Percentiles rank a stretch among this genome's conserved stretches.
phyloP scores from a whole-genome alignment of 164 flowering plant genomes.

The Aristolochia fimbriata region DNA sequence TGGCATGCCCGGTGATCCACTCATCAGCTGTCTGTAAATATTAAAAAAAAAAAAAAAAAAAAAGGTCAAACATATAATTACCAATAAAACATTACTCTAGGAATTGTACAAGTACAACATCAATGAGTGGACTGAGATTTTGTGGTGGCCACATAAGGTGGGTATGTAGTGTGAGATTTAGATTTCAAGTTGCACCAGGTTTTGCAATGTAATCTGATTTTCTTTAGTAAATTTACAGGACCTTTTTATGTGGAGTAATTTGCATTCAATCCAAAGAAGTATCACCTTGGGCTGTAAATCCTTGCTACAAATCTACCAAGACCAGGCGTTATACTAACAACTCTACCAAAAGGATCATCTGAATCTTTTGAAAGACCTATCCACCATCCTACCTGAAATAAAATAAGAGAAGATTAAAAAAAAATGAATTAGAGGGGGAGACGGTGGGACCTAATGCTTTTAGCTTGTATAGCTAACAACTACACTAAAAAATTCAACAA shows the following conservation, averaged over 20 bases:
- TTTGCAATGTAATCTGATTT: too few relatives aligned
- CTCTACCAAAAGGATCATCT: constrained; percentile 76
- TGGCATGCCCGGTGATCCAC: constrained; percentile 78
- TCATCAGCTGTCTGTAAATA: constrained; percentile 90
- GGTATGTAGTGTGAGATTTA: too few relatives aligned
- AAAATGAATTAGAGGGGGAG: neutral
- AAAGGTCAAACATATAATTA: neutral
- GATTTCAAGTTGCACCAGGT: too few relatives aligned
- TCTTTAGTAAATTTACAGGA: neutral
- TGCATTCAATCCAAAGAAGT: constrained; percentile 1
- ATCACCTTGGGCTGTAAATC: constrained; percentile 87
- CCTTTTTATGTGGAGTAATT: constrained; percentile 1
- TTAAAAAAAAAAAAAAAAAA: too few relatives aligned
- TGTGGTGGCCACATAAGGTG: too few relatives aligned
- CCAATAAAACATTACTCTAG: neutral
- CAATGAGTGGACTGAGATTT: too few relatives aligned
- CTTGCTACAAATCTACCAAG: constrained; percentile 81
- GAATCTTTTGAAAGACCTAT: constrained; percentile 73
- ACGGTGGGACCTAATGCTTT: neutral
- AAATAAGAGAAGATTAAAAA: neutral
- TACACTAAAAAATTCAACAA: neutral
- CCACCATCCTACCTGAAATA: constrained; percentile 95
- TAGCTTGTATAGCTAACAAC: neutral
- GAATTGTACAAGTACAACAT: too few relatives aligned
- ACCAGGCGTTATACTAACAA: constrained; percentile 73